Percentiles rank a stretch among this genome's conserved stretches.
These are phyloP conservation scores for Collybia sp. DNA, from an alignment of 768 basidiomycete genomes.

Conservation along the genomic window DNA sequence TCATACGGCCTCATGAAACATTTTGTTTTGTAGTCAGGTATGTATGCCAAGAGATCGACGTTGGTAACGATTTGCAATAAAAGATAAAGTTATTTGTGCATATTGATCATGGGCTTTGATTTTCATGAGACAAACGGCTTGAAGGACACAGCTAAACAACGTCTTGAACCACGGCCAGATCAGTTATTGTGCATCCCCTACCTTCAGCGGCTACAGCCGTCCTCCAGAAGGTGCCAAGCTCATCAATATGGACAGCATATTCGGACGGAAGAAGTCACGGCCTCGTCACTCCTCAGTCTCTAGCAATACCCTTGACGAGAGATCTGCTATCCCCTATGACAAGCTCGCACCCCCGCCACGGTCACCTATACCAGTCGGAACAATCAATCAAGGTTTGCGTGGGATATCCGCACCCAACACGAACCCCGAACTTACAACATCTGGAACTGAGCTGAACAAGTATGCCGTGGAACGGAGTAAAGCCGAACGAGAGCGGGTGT, in stretches of 20 bases:
- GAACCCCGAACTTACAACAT: conserved; percentile 70
- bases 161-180: too few relatives aligned
- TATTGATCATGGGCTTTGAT: too few relatives aligned
- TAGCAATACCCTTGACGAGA: conserved; percentile 55
- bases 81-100: too few relatives aligned
- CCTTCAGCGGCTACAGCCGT: too few relatives aligned
- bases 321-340: conserved; percentile 66
- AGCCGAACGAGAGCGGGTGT: conserved; percentile 50
- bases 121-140: too few relatives aligned
- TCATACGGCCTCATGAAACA: too few relatives aligned
- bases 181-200: too few relatives aligned
- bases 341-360: conserved; percentile 50
- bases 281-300: conserved; percentile 61
- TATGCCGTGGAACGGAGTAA: conserved; percentile 46
- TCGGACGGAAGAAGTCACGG: conserved; percentile 60
- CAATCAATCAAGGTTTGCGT: conserved; percentile 50
- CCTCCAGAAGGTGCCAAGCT: neutral
- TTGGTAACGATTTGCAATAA: too few relatives aligned
- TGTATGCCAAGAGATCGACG: too few relatives aligned
- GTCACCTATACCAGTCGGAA: conserved; percentile 54
- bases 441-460: conserved; percentile 70
- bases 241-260: conserved; percentile 56
- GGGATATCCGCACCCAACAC: conserved; percentile 82
- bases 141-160: too few relatives aligned
- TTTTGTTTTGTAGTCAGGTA: too few relatives aligned